These are phyloP conservation scores for Fusarium floridanum DNA, from an alignment of 2,329 filamentous ascomycete species.

Conservation along the genomic window DNA sequence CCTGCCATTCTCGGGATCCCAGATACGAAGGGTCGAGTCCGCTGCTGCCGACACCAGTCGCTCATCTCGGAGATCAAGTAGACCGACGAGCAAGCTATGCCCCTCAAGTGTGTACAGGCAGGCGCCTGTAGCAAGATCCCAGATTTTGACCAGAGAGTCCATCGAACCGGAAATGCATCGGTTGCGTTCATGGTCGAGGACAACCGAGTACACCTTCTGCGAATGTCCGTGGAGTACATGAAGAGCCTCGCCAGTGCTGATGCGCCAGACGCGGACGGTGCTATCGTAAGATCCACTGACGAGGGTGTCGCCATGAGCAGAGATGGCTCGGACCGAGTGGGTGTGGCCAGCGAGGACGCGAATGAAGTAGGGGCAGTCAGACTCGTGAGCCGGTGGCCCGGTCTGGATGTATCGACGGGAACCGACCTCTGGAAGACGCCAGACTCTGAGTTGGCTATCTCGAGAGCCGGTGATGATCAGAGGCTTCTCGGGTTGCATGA, in stretches of 20 bases:
- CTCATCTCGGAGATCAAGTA: conserved; percentile 90
- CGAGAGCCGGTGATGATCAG: conserved; percentile 97
- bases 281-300: conserved; percentile 98
- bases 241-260: conserved; percentile 90
- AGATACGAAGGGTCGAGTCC: conserved; percentile 94
- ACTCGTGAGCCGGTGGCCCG: conserved; percentile 77
- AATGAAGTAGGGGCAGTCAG: conserved; percentile 95
- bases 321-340: conserved; percentile 95
- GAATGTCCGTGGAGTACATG: conserved; percentile 88
- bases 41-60: conserved; percentile 94
- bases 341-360: conserved; percentile 87
- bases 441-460: conserved; percentile 93
- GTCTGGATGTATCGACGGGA: conserved; percentile 85
- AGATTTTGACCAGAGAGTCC: conserved; percentile 98
- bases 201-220: conserved; percentile 97
- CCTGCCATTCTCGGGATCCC: conserved; percentile 93
- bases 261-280: conserved; percentile 95
- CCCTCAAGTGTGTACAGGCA: conserved; percentile 93
- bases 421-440: conserved; percentile 87
- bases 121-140: conserved; percentile 89
- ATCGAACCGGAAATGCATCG: conserved; percentile 98
- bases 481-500: conserved; percentile 94
- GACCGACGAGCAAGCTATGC: conserved; percentile 90
- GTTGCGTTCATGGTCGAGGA: conserved; percentile 90
- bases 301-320: conserved; percentile 93